Base-by-base conservation (phyloP, 2,329 filamentous ascomycete species). In the Monilinia vaccinii-corymbosi region DNA sequence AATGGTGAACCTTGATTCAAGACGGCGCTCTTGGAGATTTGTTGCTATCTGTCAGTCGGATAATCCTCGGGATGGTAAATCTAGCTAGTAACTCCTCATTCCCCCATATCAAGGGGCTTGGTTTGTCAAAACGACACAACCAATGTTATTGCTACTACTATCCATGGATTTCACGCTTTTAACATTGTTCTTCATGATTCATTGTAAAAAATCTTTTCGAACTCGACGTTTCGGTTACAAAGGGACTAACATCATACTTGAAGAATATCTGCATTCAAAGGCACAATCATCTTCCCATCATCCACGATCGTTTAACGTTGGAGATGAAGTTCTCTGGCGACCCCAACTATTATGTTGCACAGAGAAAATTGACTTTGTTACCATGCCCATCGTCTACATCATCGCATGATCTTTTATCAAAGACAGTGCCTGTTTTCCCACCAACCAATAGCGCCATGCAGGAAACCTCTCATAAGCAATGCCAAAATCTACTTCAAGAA, bases 401-500 rank as follows among this genome's bases (percentile, higher is more conserved):
- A 42, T 48, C 36, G 42, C 34, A 28, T 45, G 48, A 34, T 49
- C 44, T 44, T 14, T 36, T 21, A 57, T 42, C 48, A 53, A 28
- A 52, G 49, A 49, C 56, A 36, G 52, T 61, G 56, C 46, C 58
- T 60, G 47, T 65, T 63, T 65, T 63, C 55, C 61, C 59, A 40
- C 60, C 49, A 61, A 60, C 60, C 56, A 58, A 60, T 57, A 61
- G 62, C 62, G 62, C 62, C 65, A 60, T 64, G 61, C 60, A 64
- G 58, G 63, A 61, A 62, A 23, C 62, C 53, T 58, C 60, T 58
- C 51, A 52, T 46, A 48, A 60, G 56, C 61, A 62, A 66, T 64
- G 57, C 56, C 51, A 49, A 63, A 67, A 56, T 68, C 69, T 71
- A 73, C 66, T 68, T 71, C 61, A 86, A 79, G 74, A 86, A 86